Evolutionary conservation across 768 basidiomycete species (phyloP), one percentile per base, ranked within the genome.

Genomic region (Russula compacta): DNA sequence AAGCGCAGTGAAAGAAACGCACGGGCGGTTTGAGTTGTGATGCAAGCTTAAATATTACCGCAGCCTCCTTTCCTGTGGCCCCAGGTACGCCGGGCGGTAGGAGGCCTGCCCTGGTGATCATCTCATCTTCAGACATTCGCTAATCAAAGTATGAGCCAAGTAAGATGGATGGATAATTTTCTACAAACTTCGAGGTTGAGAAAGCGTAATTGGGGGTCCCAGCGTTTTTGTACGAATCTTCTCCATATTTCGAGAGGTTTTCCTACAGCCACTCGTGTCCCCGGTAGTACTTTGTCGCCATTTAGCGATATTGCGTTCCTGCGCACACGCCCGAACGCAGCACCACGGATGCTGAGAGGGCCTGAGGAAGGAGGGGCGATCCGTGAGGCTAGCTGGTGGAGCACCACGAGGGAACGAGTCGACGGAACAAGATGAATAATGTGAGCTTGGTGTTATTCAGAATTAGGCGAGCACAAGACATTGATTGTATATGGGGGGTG

Each of bases 41-140:
- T 1, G 93, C 91, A 11, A 95, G 77, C 72, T 94, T 94, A 78
- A 94, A 94, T 48, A 98, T 84, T 10, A 95, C 92, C 6, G 86
- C 82, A 0, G 87, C 84, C 67, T 90, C 87, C 61, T 78, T 82
- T 21, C 73, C 69, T 29, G 81, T 77, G 36, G 87, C 83, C 10
- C 85, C 83, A 35, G 80, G 78, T 29, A 76, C 75, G 7, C 91
- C 91, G 3, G 92, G 92, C 1, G 87, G 82, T 33, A 77, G 68
- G 33, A 97, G 76, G 47, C 83, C 81, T 67, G 91, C 73, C 69
- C 84, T 86, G 71, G 82, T 83, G 63, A 97, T 76, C 56, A 86
- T 75, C 43, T 86, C 82, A 70, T 97, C 94, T 38, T 88, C 83
- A 56, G 80, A 73, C 79, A 98, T 84, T 56, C 83, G 81, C 91